These are phyloP conservation scores for Colletotrichum truncatum DNA, from an alignment of 2,329 filamentous ascomycete genomes.

Conservation along the genomic window DNA sequence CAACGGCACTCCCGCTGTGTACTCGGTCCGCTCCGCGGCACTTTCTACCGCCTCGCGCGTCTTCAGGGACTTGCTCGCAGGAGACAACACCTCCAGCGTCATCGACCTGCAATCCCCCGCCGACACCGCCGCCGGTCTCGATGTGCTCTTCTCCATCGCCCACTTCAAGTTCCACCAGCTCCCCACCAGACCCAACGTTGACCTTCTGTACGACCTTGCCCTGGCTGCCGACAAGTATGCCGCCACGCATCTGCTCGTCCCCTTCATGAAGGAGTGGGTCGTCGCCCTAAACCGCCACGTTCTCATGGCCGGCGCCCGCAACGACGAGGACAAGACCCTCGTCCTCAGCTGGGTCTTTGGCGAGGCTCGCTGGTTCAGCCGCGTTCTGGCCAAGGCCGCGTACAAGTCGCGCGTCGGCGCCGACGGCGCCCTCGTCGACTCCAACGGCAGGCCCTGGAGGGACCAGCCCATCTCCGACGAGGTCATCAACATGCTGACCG, in stretches of 20 bases:
- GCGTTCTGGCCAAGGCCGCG: constrained; percentile 23
- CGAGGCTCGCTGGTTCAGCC: constrained; percentile 26
- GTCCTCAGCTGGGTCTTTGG: constrained; percentile 28
- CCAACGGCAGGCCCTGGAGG: constrained; percentile 18
- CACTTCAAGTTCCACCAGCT: constrained; percentile 30
- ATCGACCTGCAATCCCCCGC: constrained; percentile 20
- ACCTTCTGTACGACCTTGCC: constrained; percentile 24
- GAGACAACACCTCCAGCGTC: constrained; percentile 3
- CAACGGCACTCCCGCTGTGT: constrained; percentile 5
- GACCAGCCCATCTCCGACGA: constrained; percentile 25
- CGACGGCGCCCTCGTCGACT: constrained; percentile 21
- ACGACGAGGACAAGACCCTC: constrained; percentile 29
- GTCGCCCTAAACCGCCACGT: constrained; percentile 28
- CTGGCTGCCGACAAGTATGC: constrained; percentile 25
- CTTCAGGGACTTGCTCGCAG: constrained; percentile 18
- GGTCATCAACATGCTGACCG: constrained; percentile 22
- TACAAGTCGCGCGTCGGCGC: constrained; percentile 25
- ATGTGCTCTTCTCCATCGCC: constrained; percentile 24
- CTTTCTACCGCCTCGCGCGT: constrained; percentile 20
- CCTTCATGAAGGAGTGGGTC: constrained; percentile 29
- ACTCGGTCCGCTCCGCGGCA: constrained; percentile 18
- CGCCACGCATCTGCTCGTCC: constrained; percentile 27
- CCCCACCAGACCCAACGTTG: constrained; percentile 21
- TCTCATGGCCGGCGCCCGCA: constrained; percentile 28
- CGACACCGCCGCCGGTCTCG: constrained; percentile 17